These are phyloP conservation scores for Aristolochia fimbriata DNA, from an alignment of 164 flowering plant species.

Conservation along the genomic window DNA sequence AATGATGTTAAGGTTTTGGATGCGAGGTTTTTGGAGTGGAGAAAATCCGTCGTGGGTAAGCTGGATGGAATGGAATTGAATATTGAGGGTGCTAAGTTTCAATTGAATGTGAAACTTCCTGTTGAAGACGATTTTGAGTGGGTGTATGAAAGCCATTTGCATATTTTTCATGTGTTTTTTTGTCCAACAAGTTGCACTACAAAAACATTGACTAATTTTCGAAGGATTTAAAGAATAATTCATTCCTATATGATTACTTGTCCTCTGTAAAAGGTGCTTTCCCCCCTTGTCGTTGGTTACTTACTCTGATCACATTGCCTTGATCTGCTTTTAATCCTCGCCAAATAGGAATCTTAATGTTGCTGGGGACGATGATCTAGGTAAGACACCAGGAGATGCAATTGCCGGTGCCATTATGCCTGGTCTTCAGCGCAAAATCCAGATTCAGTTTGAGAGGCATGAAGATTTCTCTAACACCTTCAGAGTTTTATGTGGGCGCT, in stretches of 20 bases:
- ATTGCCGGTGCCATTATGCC: slow-evolving; percentile 36
- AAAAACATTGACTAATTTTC: too few relatives aligned
- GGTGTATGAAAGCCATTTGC: too few relatives aligned
- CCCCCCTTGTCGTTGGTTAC: too few relatives aligned
- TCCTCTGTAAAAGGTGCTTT: too few relatives aligned
- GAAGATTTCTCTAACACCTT: slow-evolving; percentile 61
- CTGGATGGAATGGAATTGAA: slow-evolving; percentile 79
- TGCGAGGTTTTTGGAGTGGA: slow-evolving; percentile 65
- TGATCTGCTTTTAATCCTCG: not conserved
- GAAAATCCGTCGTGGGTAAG: slow-evolving; percentile 33
- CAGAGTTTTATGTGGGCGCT: slow-evolving; percentile 70
- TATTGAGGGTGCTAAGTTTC: slow-evolving; percentile 59
- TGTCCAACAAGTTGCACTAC: too few relatives aligned
- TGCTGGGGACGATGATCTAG: slow-evolving; percentile 66
- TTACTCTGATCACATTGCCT: too few relatives aligned
- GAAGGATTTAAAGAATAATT: too few relatives aligned
- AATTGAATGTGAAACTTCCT: slow-evolving; percentile 43
- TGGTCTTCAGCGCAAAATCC: slow-evolving; percentile 79
- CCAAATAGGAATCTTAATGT: slow-evolving; percentile 76
- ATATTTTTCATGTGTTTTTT: too few relatives aligned
- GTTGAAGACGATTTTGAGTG: slow-evolving; percentile 54
- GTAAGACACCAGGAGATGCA: slow-evolving; percentile 44
- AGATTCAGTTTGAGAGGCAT: slow-evolving; percentile 69
- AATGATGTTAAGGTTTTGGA: slow-evolving; percentile 26
- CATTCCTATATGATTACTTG: too few relatives aligned